phyloP scores from a whole-genome alignment of 2,329 filamentous ascomycete genomes.

The Zalaria sp. region DNA sequence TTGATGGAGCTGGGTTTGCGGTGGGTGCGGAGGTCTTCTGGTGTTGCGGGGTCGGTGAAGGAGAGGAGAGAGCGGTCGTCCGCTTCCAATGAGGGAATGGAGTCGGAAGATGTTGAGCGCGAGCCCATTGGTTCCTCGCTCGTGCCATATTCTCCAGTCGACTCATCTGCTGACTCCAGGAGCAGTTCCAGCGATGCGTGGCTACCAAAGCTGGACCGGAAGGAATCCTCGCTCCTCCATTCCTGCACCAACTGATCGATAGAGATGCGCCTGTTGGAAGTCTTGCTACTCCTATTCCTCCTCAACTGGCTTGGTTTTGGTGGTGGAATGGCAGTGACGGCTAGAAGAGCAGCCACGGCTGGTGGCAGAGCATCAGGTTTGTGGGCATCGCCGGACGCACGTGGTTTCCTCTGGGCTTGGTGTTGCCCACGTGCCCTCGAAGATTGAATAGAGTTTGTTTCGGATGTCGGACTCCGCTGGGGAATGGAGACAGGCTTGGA shows the following conservation, averaged over 20 bases:
- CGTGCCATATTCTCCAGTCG: conserved; percentile 25
- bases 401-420: conserved; percentile 10
- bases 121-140: conserved; percentile 29
- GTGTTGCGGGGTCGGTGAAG: conserved; percentile 26
- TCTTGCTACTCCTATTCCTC: conserved; percentile 24
- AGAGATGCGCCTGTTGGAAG: conserved; percentile 27
- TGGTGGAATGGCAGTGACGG: conserved; percentile 45
- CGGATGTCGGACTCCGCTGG: conserved; percentile 16
- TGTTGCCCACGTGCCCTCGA: conserved; percentile 18
- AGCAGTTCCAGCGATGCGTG: conserved; percentile 36
- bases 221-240: conserved; percentile 32
- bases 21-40: conserved; percentile 20
- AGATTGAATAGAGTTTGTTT: conserved; percentile 17
- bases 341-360: conserved; percentile 43
- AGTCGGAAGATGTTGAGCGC: conserved; percentile 43
- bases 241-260: conserved; percentile 44
- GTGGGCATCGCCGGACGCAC: conserved; percentile 15
- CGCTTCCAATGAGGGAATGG: conserved; percentile 37
- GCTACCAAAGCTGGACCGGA: conserved; percentile 15
- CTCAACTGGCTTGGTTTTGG: conserved; percentile 25
- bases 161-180: conserved; percentile 39
- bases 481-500: conserved; percentile 29
- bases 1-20: conserved; percentile 13
- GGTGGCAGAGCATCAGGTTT: conserved; percentile 33
- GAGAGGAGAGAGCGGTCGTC: conserved; percentile 35